A percentile compares a stretch with the other conserved stretches of the same genome.
phyloP scores from a whole-genome alignment of 345 rosid genomes.

The Moricandia arvensis region DNA sequence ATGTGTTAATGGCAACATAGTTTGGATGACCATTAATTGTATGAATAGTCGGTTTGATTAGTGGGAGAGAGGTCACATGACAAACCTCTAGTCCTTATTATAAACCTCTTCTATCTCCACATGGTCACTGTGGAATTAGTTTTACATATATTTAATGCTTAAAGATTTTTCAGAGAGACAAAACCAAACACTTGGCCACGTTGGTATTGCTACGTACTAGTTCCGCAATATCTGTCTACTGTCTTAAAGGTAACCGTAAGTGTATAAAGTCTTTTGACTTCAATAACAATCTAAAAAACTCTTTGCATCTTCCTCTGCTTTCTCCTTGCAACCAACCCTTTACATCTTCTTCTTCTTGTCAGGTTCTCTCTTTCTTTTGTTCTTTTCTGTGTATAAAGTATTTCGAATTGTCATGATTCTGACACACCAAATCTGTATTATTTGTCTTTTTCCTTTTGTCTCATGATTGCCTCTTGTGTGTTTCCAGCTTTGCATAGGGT shows the following conservation, averaged over 20 bases:
- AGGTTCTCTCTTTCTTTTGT: slow-evolving; percentile 26
- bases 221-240: slow-evolving; percentile 19
- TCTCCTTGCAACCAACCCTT: not conserved
- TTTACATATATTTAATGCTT: slow-evolving; percentile 20
- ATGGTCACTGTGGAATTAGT: slow-evolving; percentile 30
- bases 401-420: slow-evolving; percentile 20
- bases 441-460: slow-evolving; percentile 16
- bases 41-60: slow-evolving; percentile 32
- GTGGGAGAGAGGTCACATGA: slow-evolving; percentile 26
- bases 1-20: slow-evolving; percentile 10
- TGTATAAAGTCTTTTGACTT: slow-evolving; percentile 32
- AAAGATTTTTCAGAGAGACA: slow-evolving; percentile 25
- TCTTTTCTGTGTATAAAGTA: not conserved
- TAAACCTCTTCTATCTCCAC: slow-evolving; percentile 25
- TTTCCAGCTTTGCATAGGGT: slow-evolving; percentile 32
- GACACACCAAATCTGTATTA: slow-evolving; percentile 35
- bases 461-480: slow-evolving; percentile 37
- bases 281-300: slow-evolving; percentile 21
- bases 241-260: slow-evolving; percentile 24
- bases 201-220: slow-evolving; percentile 21
- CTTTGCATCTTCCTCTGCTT: slow-evolving; percentile 3
- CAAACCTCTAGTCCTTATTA: not conserved
- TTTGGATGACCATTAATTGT: slow-evolving; percentile 20
- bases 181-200: slow-evolving; percentile 37
- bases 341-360: slow-evolving; percentile 17